A percentile compares a stretch with the other conserved stretches of the same genome.
Evolutionary conservation across 345 rosid species (phyloP).

Genomic region (Eucalyptus globulus): DNA sequence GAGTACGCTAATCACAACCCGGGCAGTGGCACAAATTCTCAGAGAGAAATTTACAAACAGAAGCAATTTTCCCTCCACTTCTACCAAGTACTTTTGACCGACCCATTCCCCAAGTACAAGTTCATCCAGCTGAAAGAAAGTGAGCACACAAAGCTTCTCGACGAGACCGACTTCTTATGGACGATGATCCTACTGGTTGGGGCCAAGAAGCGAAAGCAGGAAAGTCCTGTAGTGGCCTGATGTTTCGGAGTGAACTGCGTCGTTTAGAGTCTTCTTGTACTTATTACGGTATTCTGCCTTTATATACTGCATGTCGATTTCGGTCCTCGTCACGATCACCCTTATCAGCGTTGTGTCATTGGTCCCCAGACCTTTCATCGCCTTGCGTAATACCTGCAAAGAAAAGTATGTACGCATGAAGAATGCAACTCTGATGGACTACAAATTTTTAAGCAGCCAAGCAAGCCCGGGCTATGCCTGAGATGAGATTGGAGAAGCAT

Average conservation of each 20-base stretch:
- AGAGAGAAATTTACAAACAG: not conserved
- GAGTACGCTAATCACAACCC: not conserved
- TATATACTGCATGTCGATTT: conserved; percentile 64
- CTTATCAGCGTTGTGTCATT: conserved; percentile 39
- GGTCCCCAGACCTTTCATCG: conserved; percentile 68
- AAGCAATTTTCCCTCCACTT: not conserved
- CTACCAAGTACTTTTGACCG: not conserved
- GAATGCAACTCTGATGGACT: not conserved
- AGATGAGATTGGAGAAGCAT: not conserved
- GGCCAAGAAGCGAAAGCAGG: conserved; percentile 55
- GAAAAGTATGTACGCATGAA: not conserved
- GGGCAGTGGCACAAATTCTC: not conserved
- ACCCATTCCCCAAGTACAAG: not conserved
- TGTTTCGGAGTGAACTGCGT: conserved; percentile 55
- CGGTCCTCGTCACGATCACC: conserved; percentile 55
- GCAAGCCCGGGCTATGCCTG: not conserved
- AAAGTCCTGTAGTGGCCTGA: conserved; percentile 55
- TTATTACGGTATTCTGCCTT: conserved; percentile 50
- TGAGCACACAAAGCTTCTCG: not conserved
- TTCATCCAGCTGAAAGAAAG: not conserved
- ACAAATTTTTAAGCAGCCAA: not conserved
- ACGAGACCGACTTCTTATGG: not conserved
- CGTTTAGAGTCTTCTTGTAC: conserved; percentile 42
- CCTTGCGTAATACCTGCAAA: conserved; percentile 33
- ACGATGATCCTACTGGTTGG: conserved; percentile 7